A percentile compares a stretch with the other conserved stretches of the same genome.
phyloP scores from a whole-genome alignment of 352 stramenopile species.

The Globisporangium middletonii region DNA sequence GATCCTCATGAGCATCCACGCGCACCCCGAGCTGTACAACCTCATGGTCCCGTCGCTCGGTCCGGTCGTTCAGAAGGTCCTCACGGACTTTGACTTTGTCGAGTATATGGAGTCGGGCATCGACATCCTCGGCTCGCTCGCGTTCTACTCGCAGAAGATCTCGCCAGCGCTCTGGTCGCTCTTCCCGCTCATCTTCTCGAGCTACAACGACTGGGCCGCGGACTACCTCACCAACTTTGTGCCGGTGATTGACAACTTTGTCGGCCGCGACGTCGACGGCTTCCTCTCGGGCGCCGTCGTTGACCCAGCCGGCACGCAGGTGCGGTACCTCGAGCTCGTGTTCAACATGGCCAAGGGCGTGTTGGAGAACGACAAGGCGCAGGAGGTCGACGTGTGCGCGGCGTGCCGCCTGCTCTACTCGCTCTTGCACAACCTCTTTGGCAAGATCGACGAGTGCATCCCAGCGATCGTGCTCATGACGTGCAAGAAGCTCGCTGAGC shows the following conservation, averaged over 20 bases:
- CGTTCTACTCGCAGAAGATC: slow-evolving; percentile 93
- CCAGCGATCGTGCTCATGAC: slow-evolving; percentile 68
- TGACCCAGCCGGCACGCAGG: slow-evolving; percentile 30
- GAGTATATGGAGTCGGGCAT: slow-evolving; percentile 97
- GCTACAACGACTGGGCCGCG: slow-evolving; percentile 94
- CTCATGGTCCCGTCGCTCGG: slow-evolving; percentile 93
- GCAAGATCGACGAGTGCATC: slow-evolving; percentile 74
- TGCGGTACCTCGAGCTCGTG: slow-evolving; percentile 76
- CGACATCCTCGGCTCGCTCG: slow-evolving; percentile 95
- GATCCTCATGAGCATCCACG: slow-evolving; percentile 80
- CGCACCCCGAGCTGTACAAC: slow-evolving; percentile 73
- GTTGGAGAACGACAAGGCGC: slow-evolving; percentile 49
- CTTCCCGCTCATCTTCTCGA: slow-evolving; percentile 95
- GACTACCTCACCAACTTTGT: slow-evolving; percentile 97
- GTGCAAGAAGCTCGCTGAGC: slow-evolving; percentile 48
- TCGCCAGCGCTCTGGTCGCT: slow-evolving; percentile 91
- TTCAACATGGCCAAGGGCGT: slow-evolving; percentile 75
- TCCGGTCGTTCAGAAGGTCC: slow-evolving; percentile 93
- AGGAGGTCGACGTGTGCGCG: slow-evolving; percentile 71
- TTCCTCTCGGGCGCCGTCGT: slow-evolving; percentile 53
- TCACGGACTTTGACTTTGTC: slow-evolving; percentile 94
- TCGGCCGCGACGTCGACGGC: slow-evolving; percentile 73
- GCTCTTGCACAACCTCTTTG: slow-evolving; percentile 80
- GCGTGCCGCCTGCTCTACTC: slow-evolving; percentile 73
- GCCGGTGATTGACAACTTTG: slow-evolving; percentile 95